Conservation (phyloP, 768 basidiomycete genomes). For the Collybiopsis confluens region DNA sequence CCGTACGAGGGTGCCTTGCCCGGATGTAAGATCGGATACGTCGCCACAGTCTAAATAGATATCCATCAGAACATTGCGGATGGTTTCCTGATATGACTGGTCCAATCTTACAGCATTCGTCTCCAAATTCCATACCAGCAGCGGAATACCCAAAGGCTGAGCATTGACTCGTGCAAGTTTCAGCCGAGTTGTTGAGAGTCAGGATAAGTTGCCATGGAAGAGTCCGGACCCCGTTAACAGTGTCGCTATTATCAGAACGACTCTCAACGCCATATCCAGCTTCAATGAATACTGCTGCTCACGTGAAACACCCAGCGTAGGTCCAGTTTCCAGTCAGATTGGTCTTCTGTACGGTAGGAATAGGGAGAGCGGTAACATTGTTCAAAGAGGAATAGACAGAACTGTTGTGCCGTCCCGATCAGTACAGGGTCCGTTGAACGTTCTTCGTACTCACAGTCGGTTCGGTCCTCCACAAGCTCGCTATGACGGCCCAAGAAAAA, state of each 20-base stretch:
- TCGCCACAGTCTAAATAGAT: conserved; percentile 63
- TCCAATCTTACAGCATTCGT: conserved; percentile 68
- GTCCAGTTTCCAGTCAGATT: conserved; percentile 59
- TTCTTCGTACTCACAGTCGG: conserved; percentile 29
- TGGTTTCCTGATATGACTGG: neutral
- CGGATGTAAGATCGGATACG: conserved; percentile 41
- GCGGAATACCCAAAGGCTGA: conserved; percentile 68
- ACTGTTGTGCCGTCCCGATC: neutral
- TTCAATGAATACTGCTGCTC: conserved; percentile 20
- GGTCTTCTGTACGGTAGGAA: conserved; percentile 53
- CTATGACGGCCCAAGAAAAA: too few species aligned
- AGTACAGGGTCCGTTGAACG: neutral
- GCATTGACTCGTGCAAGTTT: conserved; percentile 65
- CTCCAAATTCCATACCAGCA: conserved; percentile 53
- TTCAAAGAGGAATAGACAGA: conserved; percentile 60
- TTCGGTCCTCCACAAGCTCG: conserved; percentile 73
- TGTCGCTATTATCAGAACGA: neutral
- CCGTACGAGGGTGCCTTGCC: conserved; percentile 14
- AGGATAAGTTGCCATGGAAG: conserved; percentile 61
- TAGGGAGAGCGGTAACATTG: conserved; percentile 49
- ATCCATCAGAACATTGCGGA: neutral
- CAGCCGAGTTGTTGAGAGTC: conserved; percentile 58
- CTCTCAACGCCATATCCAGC: neutral
- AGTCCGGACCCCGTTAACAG: conserved; percentile 34
- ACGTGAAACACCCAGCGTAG: conserved; percentile 69